phyloP scores from a whole-genome alignment of 352 stramenopile genomes.

The Thalassiosira tumida region DNA sequence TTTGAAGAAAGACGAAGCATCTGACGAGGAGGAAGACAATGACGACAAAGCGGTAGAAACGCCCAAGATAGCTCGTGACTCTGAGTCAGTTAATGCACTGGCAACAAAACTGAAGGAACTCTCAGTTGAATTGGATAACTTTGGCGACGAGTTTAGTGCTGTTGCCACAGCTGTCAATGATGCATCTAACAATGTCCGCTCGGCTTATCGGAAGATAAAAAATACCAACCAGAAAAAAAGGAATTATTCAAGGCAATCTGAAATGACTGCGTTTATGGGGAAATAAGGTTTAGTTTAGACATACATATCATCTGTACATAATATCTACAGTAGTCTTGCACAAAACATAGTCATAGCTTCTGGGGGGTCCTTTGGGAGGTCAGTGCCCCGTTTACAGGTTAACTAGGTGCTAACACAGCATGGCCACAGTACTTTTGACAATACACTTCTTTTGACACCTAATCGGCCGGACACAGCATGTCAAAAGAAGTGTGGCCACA shows the following conservation, averaged over 20 bases:
- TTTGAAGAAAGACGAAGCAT: no score
- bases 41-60: not conserved
- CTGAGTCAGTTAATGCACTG: not conserved
- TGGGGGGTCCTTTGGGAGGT: not conserved
- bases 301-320: slow-evolving; percentile 8
- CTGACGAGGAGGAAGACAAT: not conserved
- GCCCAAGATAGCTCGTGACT: not conserved
- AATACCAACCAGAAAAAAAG: slow-evolving; percentile 1
- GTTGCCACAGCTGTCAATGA: slow-evolving; percentile 2
- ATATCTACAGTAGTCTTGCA: not conserved
- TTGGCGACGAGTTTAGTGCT: not conserved
- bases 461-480: not conserved
- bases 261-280: not conserved
- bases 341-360: not conserved
- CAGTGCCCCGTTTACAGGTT: not conserved
- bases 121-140: not conserved
- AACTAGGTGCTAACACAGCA: not conserved
- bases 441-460: not conserved
- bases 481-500: not conserved
- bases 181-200: not conserved
- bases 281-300: not conserved
- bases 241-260: not conserved
- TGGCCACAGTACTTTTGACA: not conserved
- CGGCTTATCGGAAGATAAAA: not conserved
- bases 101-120: not conserved